A percentile compares a stretch with the other conserved stretches of the same genome.
phyloP scores from a whole-genome alignment of 148 eudicot species.

The Chenopodium berlandieri region DNA sequence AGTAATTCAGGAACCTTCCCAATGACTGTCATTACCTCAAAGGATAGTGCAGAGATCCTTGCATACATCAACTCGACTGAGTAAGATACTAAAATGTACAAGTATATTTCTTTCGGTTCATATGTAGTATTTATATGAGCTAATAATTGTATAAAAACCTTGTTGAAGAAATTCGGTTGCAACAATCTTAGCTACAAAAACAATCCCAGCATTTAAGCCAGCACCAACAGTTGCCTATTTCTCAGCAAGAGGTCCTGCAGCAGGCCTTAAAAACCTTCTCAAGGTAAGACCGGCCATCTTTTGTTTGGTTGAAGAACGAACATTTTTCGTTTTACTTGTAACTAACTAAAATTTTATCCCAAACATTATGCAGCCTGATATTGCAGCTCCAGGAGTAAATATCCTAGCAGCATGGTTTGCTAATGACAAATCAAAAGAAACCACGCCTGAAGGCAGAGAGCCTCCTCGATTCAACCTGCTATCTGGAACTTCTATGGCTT shows the following conservation, averaged over 20 bases:
- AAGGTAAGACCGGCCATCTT: conserved; percentile 35
- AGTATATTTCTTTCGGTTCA: neutral
- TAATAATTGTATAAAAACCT: neutral
- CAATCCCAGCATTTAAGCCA: conserved; percentile 42
- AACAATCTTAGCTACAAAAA: conserved; percentile 48
- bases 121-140: neutral
- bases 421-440: conserved; percentile 34
- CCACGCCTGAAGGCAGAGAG: conserved; percentile 32
- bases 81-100: conserved; percentile 24
- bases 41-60: conserved; percentile 40
- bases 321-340: neutral
- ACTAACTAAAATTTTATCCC: neutral
- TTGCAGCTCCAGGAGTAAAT: conserved; percentile 75
- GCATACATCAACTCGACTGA: conserved; percentile 52
- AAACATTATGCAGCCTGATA: conserved; percentile 53
- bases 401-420: conserved; percentile 75
- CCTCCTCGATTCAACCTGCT: conserved; percentile 51
- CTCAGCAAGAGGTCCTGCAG: conserved; percentile 70
- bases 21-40: conserved; percentile 37
- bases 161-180: conserved; percentile 50
- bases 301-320: neutral
- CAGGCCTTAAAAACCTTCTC: conserved; percentile 38
- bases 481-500: conserved; percentile 77
- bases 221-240: conserved; percentile 60
- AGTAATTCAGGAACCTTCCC: conserved; percentile 38